Evolutionary conservation across 225 moss, liverwort and hornwort species (phyloP).

Genomic region (Ulota crispa): DNA sequence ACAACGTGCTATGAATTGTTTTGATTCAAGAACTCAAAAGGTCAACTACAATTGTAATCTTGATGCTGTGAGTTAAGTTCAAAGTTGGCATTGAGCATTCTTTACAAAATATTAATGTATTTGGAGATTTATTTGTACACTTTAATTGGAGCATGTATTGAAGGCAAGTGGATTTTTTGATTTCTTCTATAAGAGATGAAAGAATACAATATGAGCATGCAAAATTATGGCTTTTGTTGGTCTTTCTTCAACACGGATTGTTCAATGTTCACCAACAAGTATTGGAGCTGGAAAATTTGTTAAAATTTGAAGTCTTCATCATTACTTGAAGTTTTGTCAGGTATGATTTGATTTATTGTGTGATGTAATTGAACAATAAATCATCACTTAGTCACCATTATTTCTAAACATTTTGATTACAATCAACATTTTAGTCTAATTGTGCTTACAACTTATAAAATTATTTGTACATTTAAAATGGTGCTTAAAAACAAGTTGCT

Average conservation of each 20-base stretch:
- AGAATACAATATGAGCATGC: neutral
- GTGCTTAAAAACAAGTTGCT: neutral
- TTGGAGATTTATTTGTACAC: neutral
- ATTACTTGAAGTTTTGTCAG: neutral
- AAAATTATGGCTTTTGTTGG: neutral
- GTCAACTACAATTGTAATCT: neutral
- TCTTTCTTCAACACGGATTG: neutral
- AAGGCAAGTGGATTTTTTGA: neutral
- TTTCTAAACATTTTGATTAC: neutral
- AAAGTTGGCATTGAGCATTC: neutral
- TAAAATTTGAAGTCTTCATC: neutral
- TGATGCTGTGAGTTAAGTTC: neutral
- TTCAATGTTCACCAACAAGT: neutral
- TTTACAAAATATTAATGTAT: neutral
- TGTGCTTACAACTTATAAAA: neutral
- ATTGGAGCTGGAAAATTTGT: slow-evolving; percentile 32
- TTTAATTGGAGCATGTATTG: neutral
- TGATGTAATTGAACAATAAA: neutral
- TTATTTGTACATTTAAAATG: neutral
- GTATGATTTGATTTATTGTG: slow-evolving; percentile 4
- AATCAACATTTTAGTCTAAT: neutral
- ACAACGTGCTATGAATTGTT: neutral
- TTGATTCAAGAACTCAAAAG: neutral
- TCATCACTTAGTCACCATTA: accelerated
- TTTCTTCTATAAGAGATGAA: neutral